Evolutionary conservation across 805 yeast species (phyloP).

Genomic region (Isabelozyma gotoi): DNA sequence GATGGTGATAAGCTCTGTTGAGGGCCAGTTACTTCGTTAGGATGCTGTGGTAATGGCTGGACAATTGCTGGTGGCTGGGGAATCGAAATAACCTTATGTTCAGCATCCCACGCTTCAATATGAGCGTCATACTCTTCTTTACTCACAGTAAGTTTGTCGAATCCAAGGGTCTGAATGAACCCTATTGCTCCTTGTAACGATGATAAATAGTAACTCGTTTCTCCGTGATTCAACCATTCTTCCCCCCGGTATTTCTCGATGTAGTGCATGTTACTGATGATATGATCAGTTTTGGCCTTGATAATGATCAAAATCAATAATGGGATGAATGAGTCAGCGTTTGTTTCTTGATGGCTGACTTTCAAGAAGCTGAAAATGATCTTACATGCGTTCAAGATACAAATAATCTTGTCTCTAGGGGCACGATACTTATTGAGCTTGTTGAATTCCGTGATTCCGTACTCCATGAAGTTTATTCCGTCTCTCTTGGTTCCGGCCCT

Average conservation of each 20-base stretch:
- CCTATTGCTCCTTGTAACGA: slow-evolving; percentile 88
- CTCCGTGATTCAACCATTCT: slow-evolving; percentile 74
- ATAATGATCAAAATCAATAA: slow-evolving; percentile 75
- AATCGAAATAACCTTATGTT: slow-evolving; percentile 13
- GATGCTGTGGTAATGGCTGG: slow-evolving; percentile 21
- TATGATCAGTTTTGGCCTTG: slow-evolving; percentile 59
- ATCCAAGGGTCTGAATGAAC: slow-evolving; percentile 64
- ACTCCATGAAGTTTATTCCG: slow-evolving; percentile 48
- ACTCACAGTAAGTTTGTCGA: slow-evolving; percentile 57
- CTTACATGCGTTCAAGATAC: slow-evolving; percentile 88
- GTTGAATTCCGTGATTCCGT: slow-evolving; percentile 70
- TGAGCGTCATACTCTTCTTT: slow-evolving; percentile 59
- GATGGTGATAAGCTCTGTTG: slow-evolving; percentile 32
- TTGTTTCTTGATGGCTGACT: slow-evolving; percentile 64
- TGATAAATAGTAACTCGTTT: slow-evolving; percentile 85
- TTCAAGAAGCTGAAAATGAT: slow-evolving; percentile 86
- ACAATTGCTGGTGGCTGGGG: slow-evolving; percentile 8
- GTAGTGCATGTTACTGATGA: slow-evolving; percentile 79
- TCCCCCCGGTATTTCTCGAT: slow-evolving; percentile 81
- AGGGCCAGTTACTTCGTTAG: slow-evolving; percentile 2
- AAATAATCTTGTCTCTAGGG: slow-evolving; percentile 91
- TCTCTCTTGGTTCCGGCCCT: slow-evolving; percentile 20
- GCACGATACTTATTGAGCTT: slow-evolving; percentile 84
- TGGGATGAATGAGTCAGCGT: slow-evolving; percentile 95
- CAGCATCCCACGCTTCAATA: slow-evolving; percentile 50